Base-by-base conservation (phyloP, 768 basidiomycete species). In the Russula olivacea region DNA sequence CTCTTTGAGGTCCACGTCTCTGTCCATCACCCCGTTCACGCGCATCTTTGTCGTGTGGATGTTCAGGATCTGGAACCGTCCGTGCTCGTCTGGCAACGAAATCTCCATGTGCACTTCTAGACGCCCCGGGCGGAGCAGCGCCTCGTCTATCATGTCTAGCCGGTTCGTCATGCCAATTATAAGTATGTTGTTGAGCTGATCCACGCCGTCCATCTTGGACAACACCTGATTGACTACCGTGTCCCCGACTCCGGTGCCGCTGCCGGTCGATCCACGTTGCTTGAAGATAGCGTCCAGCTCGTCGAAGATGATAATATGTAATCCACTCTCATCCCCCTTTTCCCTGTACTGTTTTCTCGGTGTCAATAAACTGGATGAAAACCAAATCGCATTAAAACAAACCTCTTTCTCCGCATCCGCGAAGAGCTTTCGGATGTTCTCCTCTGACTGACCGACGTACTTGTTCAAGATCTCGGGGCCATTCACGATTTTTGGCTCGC, bases 181-280 rank as follows among this genome's bases (percentile, higher is more conserved):
- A 69, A 99, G 88, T 65, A 99, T 96, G 75, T 99, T 99, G 79
- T 99, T 98, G 36, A 99, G 79, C 76, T 93, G 90, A 72, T 99
- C 97, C 12, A 99, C 96, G 78, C 97, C 97, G 68, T 99, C 97
- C 94, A 99, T 96, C 93, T 99, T 99, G 28, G 97, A 96, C 17
- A 99, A 80, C 53, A 99, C 83, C 76, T 99, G 97, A 75, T 98
- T 99, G 74, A 99, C 97, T 21, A 98, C 91, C 21, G 88, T 98
- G 74, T 99, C 97, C n/a, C 94, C 96, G 5, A 99, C 97, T 51
- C 97, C 97, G 10, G 97, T 98, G 2, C 95, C 93, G 61, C 79
- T 86, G 69, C 85, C 88, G 1, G 88, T 91, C 9, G 92, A 91
- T 5, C 97, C 97, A 82, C 97, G 89, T 70, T 98, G 97, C 73